Percentiles rank a stretch among this genome's conserved stretches.
phyloP scores from a whole-genome alignment of 768 basidiomycete species.

The Guyanaporus albipodus region DNA sequence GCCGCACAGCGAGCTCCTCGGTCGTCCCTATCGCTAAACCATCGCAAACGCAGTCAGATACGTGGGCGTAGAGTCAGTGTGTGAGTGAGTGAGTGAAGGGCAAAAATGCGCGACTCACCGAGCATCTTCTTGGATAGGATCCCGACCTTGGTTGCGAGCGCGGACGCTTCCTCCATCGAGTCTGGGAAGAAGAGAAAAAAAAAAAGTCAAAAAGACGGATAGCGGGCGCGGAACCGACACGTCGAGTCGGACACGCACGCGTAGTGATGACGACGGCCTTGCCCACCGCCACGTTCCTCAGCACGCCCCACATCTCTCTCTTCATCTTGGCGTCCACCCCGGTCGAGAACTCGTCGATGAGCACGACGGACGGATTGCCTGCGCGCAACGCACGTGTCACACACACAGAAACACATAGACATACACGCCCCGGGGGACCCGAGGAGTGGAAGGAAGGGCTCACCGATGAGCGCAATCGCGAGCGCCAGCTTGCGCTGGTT shows the following conservation, averaged over 20 bases:
- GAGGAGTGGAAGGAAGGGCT: constrained; percentile 1
- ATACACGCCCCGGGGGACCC: too few species aligned
- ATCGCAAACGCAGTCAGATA: too few species aligned
- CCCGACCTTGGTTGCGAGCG: constrained; percentile 70
- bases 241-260: constrained; percentile 39
- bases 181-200: constrained; percentile 36
- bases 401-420: too few species aligned
- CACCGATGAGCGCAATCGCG: constrained; percentile 72
- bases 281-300: constrained; percentile 58
- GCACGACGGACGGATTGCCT: constrained; percentile 74
- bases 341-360: constrained; percentile 83
- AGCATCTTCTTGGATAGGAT: constrained; percentile 71
- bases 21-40: constrained; percentile 61
- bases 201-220: neutral
- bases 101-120: constrained; percentile 33
- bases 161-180: constrained; percentile 83
- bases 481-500: constrained; percentile 75
- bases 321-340: constrained; percentile 83
- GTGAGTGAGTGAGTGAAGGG: neutral
- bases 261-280: constrained; percentile 74
- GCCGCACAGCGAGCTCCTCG: constrained; percentile 57
- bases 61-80: neutral
- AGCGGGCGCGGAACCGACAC: neutral
- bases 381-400: neutral
- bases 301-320: constrained; percentile 76